Evolutionary conservation across 192 early-diverging fungal genomes (phyloP), one percentile per base, ranked within the genome.

Genomic region (Rhizoclosmatium globosum): DNA sequence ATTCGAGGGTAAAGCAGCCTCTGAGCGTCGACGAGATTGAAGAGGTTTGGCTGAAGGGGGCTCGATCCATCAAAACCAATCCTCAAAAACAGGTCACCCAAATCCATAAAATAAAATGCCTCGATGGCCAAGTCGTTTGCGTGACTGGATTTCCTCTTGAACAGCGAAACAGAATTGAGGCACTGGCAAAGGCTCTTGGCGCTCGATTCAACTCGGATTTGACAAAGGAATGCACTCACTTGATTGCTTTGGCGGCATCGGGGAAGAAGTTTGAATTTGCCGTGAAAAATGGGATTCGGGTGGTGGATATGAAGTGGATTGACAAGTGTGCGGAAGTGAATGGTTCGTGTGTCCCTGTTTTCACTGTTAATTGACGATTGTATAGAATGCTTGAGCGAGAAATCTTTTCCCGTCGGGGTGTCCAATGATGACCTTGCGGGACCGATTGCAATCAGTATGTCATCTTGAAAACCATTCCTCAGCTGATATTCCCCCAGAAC

Each of bases 181-280:
- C 46, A 39, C 42, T 31, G 48, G 19, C 19, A 9, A 41, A 15
- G 38, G 68, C 48, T 19, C 56, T 56, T 9, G 83, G 83, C 21
- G 83, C 79, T 3, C 47, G 15, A n/a, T 81, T 81, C 42, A n/a
- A 45, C 7, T 39, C 53, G 4, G 59, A 78, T 46, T 48, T 84
- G 43, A 60, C 74, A 1, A 43, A 47, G 11, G 41, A 50, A 9
- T 84, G 83, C 78, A 82, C 83, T 31, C 83, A 84, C 66, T 77
- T 84, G 41, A 71, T 84, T 45, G 77, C 78, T 2, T 46, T 44
- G 0, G 4, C 7, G 13, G 62, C 80, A 21, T 31, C 39, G 21
- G 74, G 82, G 31, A 68, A 23, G 19, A 85, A 85, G 64, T 82
- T 68, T 60, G 84, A 85, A 46, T 68, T 76, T 41, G 84, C 84